Evolutionary conservation across 352 stramenopile genomes (phyloP), one percentile per base, ranked within the genome.

Genomic region (Pythium vanterpoolii): DNA sequence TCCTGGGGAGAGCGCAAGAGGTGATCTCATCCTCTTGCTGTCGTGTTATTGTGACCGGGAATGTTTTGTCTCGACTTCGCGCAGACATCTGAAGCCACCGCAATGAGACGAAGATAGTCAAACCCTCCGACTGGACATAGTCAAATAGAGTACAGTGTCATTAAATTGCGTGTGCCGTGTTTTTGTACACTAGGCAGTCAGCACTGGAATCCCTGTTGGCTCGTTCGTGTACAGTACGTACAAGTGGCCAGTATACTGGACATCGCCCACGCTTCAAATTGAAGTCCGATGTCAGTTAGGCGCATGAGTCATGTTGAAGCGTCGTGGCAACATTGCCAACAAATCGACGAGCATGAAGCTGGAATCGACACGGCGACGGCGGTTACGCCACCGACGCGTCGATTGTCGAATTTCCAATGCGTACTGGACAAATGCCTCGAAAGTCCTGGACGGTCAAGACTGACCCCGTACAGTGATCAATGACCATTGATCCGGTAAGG

Each of bases 211-310:
- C n/a, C n/a, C n/a, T n/a, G n/a, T n/a, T n/a, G n/a, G 40, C 53
- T 45, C 53, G 53, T 60, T 60, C 40, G 53, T 60, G 53, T 42
- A 52, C 53, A 44, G 28, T 18, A 54, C 28, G 36, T 42, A 36
- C 33, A 36, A 13, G n/a, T n/a, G n/a, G n/a, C n/a, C n/a, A n/a
- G n/a, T n/a, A n/a, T n/a, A n/a, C n/a, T n/a, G n/a, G n/a, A n/a
- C n/a, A n/a, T n/a, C n/a, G n/a, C n/a, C n/a, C n/a, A n/a, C n/a
- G n/a, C n/a, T n/a, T n/a, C n/a, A n/a, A n/a, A n/a, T n/a, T n/a
- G n/a, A n/a, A 51, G 19, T 51, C 21, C 45, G 16, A 13, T 36
- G 11, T 11, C 6, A 36, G 11, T 11, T 36, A 36, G 6, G 31
- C 11, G 11, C 31, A 36, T 6, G 31, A 11, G 6, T 6, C 6